These are phyloP conservation scores for Apiotrichum brassicae DNA, from an alignment of 1,284 basidiomycete species.

Conservation along the genomic window DNA sequence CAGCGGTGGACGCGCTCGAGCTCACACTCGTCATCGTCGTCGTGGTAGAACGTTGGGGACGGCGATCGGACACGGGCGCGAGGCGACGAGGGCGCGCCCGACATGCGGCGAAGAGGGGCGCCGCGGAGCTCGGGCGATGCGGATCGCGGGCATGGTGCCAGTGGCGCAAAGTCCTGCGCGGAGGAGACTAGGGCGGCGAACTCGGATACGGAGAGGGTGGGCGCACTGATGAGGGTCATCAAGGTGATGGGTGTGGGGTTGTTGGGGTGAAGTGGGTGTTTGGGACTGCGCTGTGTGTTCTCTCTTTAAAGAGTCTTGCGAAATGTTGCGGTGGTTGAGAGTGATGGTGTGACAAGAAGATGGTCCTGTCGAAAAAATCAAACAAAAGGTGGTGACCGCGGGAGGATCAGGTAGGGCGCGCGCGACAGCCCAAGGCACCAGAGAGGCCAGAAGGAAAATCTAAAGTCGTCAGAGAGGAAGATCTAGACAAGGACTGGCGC, in stretches of 20 bases:
- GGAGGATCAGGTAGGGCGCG: too few relatives aligned
- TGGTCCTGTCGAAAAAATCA: too few relatives aligned
- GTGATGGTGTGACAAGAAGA: not conserved
- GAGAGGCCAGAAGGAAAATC: too few relatives aligned
- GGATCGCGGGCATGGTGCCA: not conserved
- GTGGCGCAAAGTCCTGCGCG: not conserved
- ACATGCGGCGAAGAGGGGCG: not conserved
- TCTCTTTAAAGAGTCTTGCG: too few relatives aligned
- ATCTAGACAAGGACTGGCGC: too few relatives aligned
- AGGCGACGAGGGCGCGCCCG: not conserved
- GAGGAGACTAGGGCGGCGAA: slow-evolving; percentile 3
- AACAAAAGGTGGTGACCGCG: too few relatives aligned
- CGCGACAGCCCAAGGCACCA: too few relatives aligned
- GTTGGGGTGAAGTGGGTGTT: too few relatives aligned
- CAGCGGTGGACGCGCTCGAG: not conserved
- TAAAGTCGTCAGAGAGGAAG: too few relatives aligned
- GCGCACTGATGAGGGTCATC: slow-evolving; percentile 4
- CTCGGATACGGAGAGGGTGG: slow-evolving; percentile 7
- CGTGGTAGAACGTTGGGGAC: not conserved
- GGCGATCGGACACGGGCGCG: not conserved
- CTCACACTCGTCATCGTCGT: too few relatives aligned
- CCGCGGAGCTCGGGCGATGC: not conserved
- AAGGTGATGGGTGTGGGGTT: not conserved
- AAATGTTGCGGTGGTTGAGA: not conserved
- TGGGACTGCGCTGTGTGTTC: too few relatives aligned